Evolutionary conservation across 2,329 filamentous ascomycete genomes (phyloP).

Genomic region (Claviceps sp.): DNA sequence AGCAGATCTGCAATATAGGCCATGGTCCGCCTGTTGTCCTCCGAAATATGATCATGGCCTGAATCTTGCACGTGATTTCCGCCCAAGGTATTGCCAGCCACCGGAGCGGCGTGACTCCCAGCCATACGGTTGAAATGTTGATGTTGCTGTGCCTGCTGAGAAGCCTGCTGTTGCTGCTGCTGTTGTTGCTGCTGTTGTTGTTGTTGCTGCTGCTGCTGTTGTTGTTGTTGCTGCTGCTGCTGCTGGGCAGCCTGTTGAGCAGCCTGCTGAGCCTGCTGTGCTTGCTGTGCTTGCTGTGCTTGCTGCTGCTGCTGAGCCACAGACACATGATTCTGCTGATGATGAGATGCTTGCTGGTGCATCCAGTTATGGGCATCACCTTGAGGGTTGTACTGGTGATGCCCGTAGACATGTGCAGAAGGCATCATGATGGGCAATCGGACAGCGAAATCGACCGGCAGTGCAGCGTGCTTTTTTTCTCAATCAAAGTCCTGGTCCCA

Average conservation of each 20-base stretch:
- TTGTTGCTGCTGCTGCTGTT: conserved; percentile 24
- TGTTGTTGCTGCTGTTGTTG: conserved; percentile 30
- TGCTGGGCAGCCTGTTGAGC: conserved; percentile 27
- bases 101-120: conserved; percentile 43
- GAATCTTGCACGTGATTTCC: conserved; percentile 39
- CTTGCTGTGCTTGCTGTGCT: too few species aligned
- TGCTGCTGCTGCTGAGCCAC: conserved; percentile 35
- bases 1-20: conserved; percentile 85
- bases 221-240: conserved; percentile 8
- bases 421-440: conserved; percentile 40
- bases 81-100: conserved; percentile 28
- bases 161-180: conserved; percentile 6
- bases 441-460: neutral
- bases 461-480: neutral
- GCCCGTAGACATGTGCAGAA: conserved; percentile 51
- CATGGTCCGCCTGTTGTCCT: conserved; percentile 88
- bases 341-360: conserved; percentile 49
- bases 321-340: conserved; percentile 44
- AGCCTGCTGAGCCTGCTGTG: conserved; percentile 9
- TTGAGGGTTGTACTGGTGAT: conserved; percentile 53
- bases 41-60: conserved; percentile 56
- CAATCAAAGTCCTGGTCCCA: neutral
- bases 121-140: conserved; percentile 64
- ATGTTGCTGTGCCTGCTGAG: conserved; percentile 29
- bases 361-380: conserved; percentile 51